phyloP scores from a whole-genome alignment of 257 asterid genomes.

The Nicotiana paniculata region DNA sequence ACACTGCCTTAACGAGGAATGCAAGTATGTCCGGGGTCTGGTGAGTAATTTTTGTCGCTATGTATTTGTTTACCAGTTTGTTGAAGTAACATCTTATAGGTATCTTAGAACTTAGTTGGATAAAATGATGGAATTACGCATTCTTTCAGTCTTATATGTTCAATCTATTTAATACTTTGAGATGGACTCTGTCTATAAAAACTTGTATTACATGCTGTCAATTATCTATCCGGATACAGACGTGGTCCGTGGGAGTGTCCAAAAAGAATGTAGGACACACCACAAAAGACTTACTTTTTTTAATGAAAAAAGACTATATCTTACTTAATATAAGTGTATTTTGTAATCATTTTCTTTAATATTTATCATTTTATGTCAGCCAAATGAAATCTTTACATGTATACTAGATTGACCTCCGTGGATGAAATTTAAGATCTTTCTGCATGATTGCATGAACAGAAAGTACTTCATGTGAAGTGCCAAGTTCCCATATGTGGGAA shows the following conservation, averaged over 20 bases:
- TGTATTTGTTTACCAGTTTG: constrained; percentile 3
- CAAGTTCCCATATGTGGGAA: not conserved
- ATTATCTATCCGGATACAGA: not conserved
- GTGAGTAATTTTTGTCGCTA: constrained; percentile 42
- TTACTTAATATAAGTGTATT: not conserved
- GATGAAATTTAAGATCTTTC: not conserved
- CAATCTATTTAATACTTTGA: not conserved
- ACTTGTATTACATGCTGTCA: not conserved
- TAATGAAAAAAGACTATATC: not conserved
- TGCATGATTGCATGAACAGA: not conserved
- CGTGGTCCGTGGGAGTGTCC: not conserved
- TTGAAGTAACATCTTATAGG: not conserved
- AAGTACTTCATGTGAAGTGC: not conserved
- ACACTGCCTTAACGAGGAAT: constrained; percentile 71
- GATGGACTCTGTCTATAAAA: not conserved
- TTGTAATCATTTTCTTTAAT: not conserved
- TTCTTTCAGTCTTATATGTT: not conserved
- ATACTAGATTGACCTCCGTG: not conserved
- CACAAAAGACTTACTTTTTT: not conserved
- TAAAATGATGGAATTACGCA: not conserved
- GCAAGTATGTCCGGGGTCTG: constrained; percentile 91
- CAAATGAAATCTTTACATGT: not conserved
- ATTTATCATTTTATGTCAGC: not conserved
- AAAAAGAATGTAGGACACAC: not conserved
- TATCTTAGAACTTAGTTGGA: not conserved